Base-by-base conservation (phyloP, 2,329 filamentous ascomycete genomes). In the Sclerotinia nivalis region DNA sequence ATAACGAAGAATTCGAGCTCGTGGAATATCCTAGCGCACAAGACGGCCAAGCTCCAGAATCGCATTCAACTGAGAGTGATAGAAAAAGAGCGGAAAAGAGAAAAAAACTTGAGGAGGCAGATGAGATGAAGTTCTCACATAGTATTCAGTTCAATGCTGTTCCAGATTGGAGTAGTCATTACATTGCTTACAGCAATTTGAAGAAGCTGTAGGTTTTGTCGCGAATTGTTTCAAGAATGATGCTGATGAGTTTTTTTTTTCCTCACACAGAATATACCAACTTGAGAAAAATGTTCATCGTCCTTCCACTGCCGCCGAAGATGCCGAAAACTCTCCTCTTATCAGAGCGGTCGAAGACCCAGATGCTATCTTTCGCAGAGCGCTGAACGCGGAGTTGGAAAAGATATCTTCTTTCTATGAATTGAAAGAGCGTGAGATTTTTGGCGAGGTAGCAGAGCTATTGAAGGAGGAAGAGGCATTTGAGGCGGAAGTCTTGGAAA, bases 41-140 rank as follows among this genome's bases (percentile, higher is more conserved):
- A 56, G 10, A 61, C 68, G 50, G 69, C 71, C 52, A 70, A 60
- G 37, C 22, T 65, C 34, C 54, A 10, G 15, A 61, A 22, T 60
- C 54, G 54, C 49, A 43, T 34, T 49, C 25, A 56, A 70, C 25
- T 56, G 58, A 72, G 55, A 60, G 72, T 43, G 69, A 77, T 34
- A 72, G 71, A 25, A 89, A 87, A 80, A 82, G 85, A 77, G 81
- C 82, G 74, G 83, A 86, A 80, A 93, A 93, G 84, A 86, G 88
- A 80, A 83, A 84, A 78, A 87, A 87, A 85, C 89, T 94, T 77
- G 87, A 92, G 76, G 84, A 89, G 76, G 87, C 85, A 74, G 89
- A 91, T 88, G 92, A 93, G 79, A 99, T 99, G 96, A 98, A 98
- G 90, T 99, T 99, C 86, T 98, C 95, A 25, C 96, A 99, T 81